Evolutionary conservation across 2,329 filamentous ascomycete species (phyloP), one percentile per base, ranked within the genome.

Genomic region (Neofusicoccum ribis): DNA sequence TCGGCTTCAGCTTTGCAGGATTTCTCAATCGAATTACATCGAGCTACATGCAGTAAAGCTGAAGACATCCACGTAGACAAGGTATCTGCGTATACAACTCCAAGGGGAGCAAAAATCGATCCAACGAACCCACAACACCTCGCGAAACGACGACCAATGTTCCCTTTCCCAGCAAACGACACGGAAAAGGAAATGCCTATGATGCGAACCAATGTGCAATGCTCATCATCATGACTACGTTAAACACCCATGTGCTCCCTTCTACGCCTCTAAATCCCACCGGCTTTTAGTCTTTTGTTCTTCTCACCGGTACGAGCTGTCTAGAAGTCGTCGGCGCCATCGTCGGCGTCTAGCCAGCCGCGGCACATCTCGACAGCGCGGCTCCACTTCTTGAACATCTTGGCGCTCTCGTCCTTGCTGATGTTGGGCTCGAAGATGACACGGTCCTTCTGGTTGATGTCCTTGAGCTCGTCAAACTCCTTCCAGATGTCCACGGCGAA

Each of bases 401-500:
- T 83, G 37, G 76, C 76, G 67, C 88, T 87, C 70, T 87, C 84
- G 67, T 85, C 81, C 68, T 82, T 77, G 56, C 82, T 81, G 65
- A 91, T 86, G 68, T 86, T 79, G 0, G 92, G 91, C 71, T 85
- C 80, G 74, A 96, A 96, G 17, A 87, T 84, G 67, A 84, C 89
- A 63, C 89, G 85, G 59, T 89, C 90, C 61, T 85, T 83, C 66
- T 85, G 87, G 76, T 92, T 92, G 76, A 95, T 88, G 67, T 88
- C 82, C 70, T 87, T 87, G 37, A 96, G 80, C 71, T 94, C 91
- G 34, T 88, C 85, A 65, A 95, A 87, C 72, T 87, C 85, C 68
- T 86, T 85, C 91, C 92, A 96, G 39, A 94, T 86, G 50, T 86
- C 89, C 12, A 91, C 87, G 8, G 92, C 92, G 66, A 96, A 88